Evolutionary conservation across 225 moss, liverwort and hornwort genomes (phyloP).

Genomic region (Sphagnum contortum): DNA sequence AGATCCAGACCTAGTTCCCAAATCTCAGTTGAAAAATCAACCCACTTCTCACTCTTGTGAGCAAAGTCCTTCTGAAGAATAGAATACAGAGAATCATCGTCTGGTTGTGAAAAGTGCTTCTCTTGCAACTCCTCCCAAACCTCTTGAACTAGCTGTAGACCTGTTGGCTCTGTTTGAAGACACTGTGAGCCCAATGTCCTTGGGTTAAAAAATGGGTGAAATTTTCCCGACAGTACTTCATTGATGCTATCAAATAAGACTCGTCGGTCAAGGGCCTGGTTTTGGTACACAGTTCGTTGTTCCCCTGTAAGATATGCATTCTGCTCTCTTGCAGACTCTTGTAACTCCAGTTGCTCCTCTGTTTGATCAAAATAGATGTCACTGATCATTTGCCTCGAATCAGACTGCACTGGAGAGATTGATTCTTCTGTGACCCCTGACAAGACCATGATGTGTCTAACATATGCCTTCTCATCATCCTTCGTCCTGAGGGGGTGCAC

Average conservation of each 20-base stretch:
- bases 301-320: slow-evolving; percentile 32
- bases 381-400: slow-evolving; percentile 15
- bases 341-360: slow-evolving; percentile 31
- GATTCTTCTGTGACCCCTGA: slow-evolving; percentile 30
- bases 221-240: slow-evolving; percentile 22
- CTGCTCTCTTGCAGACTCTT: slow-evolving; percentile 25
- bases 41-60: slow-evolving; percentile 29
- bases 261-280: slow-evolving; percentile 36
- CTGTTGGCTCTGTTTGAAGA: slow-evolving; percentile 23
- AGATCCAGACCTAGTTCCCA: slow-evolving; percentile 28
- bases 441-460: slow-evolving; percentile 26
- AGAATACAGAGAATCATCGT: slow-evolving; percentile 29
- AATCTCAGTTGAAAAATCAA: slow-evolving; percentile 22
- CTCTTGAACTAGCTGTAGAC: slow-evolving; percentile 24
- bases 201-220: slow-evolving; percentile 25
- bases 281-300: slow-evolving; percentile 31
- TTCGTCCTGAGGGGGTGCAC: slow-evolving; percentile 14
- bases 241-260: slow-evolving; percentile 41
- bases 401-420: slow-evolving; percentile 17
- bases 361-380: slow-evolving; percentile 23
- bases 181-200: slow-evolving; percentile 24
- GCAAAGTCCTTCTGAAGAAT: slow-evolving; percentile 40
- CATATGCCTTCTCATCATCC: slow-evolving; percentile 32
- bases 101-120: slow-evolving; percentile 17
- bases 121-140: slow-evolving; percentile 30